Evolutionary conservation across 148 eudicot genomes (phyloP), one percentile per base, ranked within the genome.

Genomic region (Rhododendron henanense): DNA sequence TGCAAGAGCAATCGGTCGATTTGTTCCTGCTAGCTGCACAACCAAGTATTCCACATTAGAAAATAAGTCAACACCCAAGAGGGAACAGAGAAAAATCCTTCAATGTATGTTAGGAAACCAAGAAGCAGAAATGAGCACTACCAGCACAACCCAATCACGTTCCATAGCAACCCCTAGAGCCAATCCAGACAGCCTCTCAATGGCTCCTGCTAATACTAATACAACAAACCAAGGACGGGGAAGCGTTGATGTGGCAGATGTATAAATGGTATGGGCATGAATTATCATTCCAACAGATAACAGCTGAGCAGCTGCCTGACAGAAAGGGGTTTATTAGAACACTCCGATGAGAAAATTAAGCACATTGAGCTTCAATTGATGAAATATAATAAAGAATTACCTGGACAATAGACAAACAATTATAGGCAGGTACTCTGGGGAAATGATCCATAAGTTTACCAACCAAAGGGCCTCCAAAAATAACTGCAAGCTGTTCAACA

Each of bases 141-240:
- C 99, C 96, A 91, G 87, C 69, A 96, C 99, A 86, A 96, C 95
- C 99, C 99, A 96, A 84, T 96, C 99, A 85, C 99, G 99, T 90
- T 96, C 99, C 91, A 91, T 89, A 74, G 98, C 99, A 88, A 96
- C 96, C 33, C 99, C 99, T 65, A 96, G 89, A 82, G 98, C 98
- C 88, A 96, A 86, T 33, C 99, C 99, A 88, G 93, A 89, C 50
- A 96, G 90, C 88, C 98, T 91, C 89, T 96, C 99, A 84, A 94
- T 90, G 74, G 98, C 96, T 71, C 96, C 95, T 21, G 92, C 95
- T 89, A 96, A 74, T 31, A 95, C 99, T 88, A 96, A 93, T 31
- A 90, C 86, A 84, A 92, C 80, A 94, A 96, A 96, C 99, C 99
- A 96, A 81, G 95, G 98, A 39, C 91, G 93, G 86, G 90, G 88